Percentiles rank a stretch among this genome's conserved stretches.
phyloP scores from a whole-genome alignment of 2,329 filamentous ascomycete species.

The Sclerotinia glacialis region DNA sequence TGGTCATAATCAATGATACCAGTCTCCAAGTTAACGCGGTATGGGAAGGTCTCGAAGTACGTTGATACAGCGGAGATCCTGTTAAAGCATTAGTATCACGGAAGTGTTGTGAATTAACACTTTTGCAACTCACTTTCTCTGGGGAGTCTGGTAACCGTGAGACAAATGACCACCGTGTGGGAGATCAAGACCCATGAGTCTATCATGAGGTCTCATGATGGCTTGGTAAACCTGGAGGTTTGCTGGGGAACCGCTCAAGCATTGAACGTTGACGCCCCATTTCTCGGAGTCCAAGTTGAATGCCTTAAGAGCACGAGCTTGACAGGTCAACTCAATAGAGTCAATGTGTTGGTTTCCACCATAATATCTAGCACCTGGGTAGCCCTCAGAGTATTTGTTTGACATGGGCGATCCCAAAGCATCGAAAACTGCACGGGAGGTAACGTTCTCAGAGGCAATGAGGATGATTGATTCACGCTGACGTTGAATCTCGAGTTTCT shows the following conservation, averaged over 20 bases:
- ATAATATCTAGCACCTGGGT: constrained; percentile 97
- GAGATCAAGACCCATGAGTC: constrained; percentile 95
- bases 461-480: constrained; percentile 98
- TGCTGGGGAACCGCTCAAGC: constrained; percentile 86
- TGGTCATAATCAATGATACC: constrained; percentile 96
- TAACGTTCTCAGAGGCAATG: constrained; percentile 99
- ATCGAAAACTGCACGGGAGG: constrained; percentile 96
- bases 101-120: neutral
- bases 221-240: constrained; percentile 99
- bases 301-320: constrained; percentile 85
- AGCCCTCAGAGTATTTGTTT: constrained; percentile 99
- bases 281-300: constrained; percentile 83
- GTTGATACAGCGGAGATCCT: constrained; percentile 95
- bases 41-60: constrained; percentile 99
- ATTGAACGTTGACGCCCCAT: constrained; percentile 99
- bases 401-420: constrained; percentile 92
- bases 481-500: constrained; percentile 92
- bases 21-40: constrained; percentile 83
- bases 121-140: constrained; percentile 67
- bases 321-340: constrained; percentile 91
- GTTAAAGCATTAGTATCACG: constrained; percentile 25
- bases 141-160: constrained; percentile 95
- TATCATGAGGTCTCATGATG: constrained; percentile 90
- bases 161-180: constrained; percentile 94
- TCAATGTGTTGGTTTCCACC: constrained; percentile 99